Evolutionary conservation across 1,284 basidiomycete species (phyloP).

Genomic region (Boletus sp.): DNA sequence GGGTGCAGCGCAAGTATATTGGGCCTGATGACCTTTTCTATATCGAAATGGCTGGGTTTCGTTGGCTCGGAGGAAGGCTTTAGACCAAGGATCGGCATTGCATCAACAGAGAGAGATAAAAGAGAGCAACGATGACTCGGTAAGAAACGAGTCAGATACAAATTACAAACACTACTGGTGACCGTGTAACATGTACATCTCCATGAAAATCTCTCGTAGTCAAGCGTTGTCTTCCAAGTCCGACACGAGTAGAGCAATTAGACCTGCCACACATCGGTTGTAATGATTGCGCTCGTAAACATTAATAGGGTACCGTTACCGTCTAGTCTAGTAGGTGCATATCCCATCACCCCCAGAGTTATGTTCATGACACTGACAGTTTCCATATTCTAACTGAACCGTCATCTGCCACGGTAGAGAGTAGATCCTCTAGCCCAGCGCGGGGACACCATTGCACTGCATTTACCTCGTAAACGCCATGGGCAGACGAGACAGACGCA

Average conservation of each 20-base stretch:
- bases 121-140: background rate
- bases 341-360: too few species aligned
- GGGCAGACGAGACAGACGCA: constrained; percentile 52
- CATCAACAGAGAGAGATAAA: background rate
- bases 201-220: too few species aligned
- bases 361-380: constrained; percentile 15
- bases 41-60: constrained; percentile 74
- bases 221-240: too few species aligned
- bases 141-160: background rate
- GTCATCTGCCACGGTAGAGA: constrained; percentile 82
- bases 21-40: constrained; percentile 82
- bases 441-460: constrained; percentile 74
- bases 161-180: too few species aligned
- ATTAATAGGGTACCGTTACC: too few species aligned
- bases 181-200: too few species aligned
- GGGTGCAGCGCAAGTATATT: constrained; percentile 93
- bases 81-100: constrained; percentile 49
- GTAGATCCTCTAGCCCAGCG: constrained; percentile 52
- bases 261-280: too few species aligned
- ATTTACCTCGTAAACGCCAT: constrained; percentile 78
- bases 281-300: too few species aligned
- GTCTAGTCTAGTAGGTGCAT: too few species aligned
- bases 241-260: too few species aligned
- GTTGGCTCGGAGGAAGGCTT: constrained; percentile 40
- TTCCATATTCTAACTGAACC: constrained; percentile 69